Base-by-base conservation (phyloP, 441 rosid genomes). In the Gossypium lobatum region DNA sequence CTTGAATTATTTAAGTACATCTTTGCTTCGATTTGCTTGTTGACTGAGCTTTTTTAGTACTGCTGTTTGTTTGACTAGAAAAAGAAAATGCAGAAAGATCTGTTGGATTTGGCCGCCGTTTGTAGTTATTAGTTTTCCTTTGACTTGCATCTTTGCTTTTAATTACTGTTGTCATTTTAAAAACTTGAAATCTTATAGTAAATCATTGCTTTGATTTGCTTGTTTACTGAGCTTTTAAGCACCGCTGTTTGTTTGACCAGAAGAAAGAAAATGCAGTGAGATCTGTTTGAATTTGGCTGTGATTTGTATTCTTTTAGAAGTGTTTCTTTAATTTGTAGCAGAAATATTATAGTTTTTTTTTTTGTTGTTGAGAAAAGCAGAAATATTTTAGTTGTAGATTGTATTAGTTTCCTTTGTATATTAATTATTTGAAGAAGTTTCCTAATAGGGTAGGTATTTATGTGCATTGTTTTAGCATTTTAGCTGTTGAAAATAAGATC, bases 221-320 rank as follows among this genome's bases (percentile, higher is more conserved):
- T 21, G 64, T 13, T 60, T 13, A 13, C 6, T 14, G 53, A 57
- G 28, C 37, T 23, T 25, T 48, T n/a, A 6, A 20, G 21, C 63
- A 20, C 34, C 4, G 18, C 9, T 55, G 73, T 34, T 55, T 70
- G 73, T 70, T 70, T 55, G 64, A 28, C 57, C 16, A 39, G 71
- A 48, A 48, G 34, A 31, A 31, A 34, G 2, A 66, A 23, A 57
- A 21, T 48, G 21, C 58, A 48, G 21, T 25, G 5, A 25, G 58
- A 67, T 67, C 58, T 48, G 71, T 25, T 66, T 46, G 70, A 23
- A 13, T 46, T 46, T 46, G 6, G 39, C 39, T 46, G 20, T 26
- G 14, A 46, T 65, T 45, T 20, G 18, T 6, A 21, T 45, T 2
- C 17, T 31, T 64, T 53, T 53, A 17, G 59, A 21, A 46, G 16